These are phyloP conservation scores for Calocybe indica DNA, from an alignment of 768 basidiomycete genomes.

Conservation along the genomic window DNA sequence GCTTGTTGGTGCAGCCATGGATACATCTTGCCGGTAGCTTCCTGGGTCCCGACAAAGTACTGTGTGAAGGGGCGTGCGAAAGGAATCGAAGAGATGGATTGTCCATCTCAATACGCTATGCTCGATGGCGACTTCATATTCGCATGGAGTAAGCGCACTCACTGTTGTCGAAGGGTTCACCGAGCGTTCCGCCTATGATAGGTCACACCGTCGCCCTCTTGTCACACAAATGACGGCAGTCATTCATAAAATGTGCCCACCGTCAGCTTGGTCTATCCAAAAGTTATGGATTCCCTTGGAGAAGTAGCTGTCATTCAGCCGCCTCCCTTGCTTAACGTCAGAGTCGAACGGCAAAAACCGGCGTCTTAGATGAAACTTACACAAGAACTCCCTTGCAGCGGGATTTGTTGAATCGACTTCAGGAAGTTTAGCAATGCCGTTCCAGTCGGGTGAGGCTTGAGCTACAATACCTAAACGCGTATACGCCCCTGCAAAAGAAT, in stretches of 20 bases:
- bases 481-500: slow-evolving; percentile 30
- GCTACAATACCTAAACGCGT: slow-evolving; percentile 18
- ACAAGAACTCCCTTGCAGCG: slow-evolving; percentile 28
- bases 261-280: slow-evolving; percentile 34
- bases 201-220: neutral
- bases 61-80: slow-evolving; percentile 27
- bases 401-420: slow-evolving; percentile 30
- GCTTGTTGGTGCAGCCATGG: slow-evolving; percentile 33
- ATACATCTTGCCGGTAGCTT: slow-evolving; percentile 29
- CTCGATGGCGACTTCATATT: neutral
- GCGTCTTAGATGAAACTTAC: slow-evolving; percentile 11
- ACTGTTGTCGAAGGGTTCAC: slow-evolving; percentile 30
- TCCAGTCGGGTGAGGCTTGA: neutral
- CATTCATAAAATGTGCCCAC: slow-evolving; percentile 6
- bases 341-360: neutral
- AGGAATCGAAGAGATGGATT: slow-evolving; percentile 22
- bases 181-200: slow-evolving; percentile 23
- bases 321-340: slow-evolving; percentile 17
- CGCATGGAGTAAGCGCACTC: neutral
- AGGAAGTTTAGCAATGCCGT: neutral
- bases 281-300: slow-evolving; percentile 31
- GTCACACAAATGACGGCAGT: neutral
- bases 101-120: slow-evolving; percentile 17
- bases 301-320: slow-evolving; percentile 28
- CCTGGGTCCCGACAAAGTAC: slow-evolving; percentile 30